phyloP scores from a whole-genome alignment of 495 filamentous ascomycete genomes.

The Aspergillus indologenus region DNA sequence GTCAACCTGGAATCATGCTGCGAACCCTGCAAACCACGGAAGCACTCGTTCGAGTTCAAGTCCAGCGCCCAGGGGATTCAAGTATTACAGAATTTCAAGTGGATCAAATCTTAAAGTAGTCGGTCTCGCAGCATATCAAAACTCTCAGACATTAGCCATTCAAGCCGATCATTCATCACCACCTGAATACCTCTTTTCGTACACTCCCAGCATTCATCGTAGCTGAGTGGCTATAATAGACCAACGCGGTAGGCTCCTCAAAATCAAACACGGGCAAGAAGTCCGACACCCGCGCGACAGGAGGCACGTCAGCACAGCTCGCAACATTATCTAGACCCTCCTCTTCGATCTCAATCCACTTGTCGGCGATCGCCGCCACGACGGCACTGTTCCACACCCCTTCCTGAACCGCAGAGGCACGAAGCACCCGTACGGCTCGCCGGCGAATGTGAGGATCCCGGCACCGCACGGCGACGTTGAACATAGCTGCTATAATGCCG shows the following conservation, averaged over 20 bases:
- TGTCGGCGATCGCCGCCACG: background rate
- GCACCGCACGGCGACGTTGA: constrained; percentile 1
- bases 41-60: too few species aligned
- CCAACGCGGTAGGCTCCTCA: background rate
- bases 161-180: background rate
- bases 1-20: too few species aligned
- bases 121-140: too few species aligned
- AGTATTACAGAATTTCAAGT: too few species aligned
- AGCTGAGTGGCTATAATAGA: background rate
- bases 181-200: background rate
- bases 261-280: background rate
- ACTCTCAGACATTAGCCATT: too few species aligned
- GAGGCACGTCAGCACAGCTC: background rate
- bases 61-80: too few species aligned
- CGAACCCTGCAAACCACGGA: too few species aligned
- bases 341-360: constrained; percentile 6
- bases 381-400: background rate
- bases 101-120: too few species aligned
- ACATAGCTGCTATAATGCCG: background rate
- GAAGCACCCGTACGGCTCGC: background rate
- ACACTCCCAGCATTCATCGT: background rate
- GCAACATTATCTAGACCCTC: background rate
- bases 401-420: background rate
- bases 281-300: background rate
- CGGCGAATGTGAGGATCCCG: constrained; percentile 1